Conservation (phyloP, 164 flowering plant species). For the Macadamia integrifolia region DNA sequence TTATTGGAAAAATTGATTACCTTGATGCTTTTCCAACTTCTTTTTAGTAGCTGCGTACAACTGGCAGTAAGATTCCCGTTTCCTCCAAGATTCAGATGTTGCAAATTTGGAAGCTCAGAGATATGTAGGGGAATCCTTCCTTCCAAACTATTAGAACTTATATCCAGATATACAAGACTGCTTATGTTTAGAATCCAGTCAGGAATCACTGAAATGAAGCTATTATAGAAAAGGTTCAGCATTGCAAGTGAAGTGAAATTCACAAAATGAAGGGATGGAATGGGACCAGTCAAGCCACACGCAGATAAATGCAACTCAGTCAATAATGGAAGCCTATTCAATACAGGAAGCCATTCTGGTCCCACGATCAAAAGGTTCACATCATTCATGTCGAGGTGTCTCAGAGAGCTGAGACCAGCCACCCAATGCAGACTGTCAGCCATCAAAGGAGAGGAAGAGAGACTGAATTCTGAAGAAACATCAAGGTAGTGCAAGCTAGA, state of each 20-base stretch:
- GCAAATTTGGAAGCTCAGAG: constrained; percentile 24
- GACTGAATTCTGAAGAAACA: constrained; percentile 10
- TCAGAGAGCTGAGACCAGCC: constrained; percentile 15
- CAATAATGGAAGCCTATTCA: constrained; percentile 18
- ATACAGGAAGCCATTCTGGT: constrained; percentile 3
- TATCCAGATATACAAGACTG: constrained; percentile 17
- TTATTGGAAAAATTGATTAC: constrained; percentile 21
- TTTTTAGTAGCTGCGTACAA: neutral
- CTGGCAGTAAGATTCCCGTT: constrained; percentile 16
- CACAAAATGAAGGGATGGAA: constrained; percentile 9
- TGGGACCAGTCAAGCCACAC: constrained; percentile 16
- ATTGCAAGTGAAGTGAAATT: constrained; percentile 32
- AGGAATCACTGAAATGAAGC: constrained; percentile 22
- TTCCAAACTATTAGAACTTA: constrained; percentile 13
- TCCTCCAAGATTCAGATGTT: constrained; percentile 17
- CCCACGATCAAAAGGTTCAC: constrained; percentile 20
- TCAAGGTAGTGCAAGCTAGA: constrained; percentile 24
- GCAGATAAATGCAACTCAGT: constrained; percentile 19
- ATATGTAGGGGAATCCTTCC: constrained; percentile 34
- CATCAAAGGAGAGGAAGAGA: neutral
- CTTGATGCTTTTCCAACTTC: constrained; percentile 9
- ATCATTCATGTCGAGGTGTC: constrained; percentile 15
- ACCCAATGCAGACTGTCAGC: constrained; percentile 24
- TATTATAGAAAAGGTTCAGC: constrained; percentile 27
- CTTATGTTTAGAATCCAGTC: constrained; percentile 23